Percentiles rank a stretch among this genome's conserved stretches.
Conservation (phyloP, 2,329 filamentous ascomycete genomes). For the Trichoderma sp. region DNA sequence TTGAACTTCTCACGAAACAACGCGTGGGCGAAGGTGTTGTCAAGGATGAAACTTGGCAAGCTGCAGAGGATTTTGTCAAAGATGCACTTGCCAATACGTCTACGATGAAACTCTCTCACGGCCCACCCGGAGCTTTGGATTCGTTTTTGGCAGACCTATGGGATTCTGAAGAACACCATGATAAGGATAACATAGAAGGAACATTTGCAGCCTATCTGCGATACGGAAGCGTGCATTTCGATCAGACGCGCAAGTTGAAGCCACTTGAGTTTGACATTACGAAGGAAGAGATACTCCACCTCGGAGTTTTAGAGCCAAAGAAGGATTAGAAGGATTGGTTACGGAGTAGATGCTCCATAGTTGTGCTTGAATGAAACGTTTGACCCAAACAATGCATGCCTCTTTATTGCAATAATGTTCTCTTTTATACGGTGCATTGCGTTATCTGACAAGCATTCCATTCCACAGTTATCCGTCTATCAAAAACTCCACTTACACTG, state of each 20-base stretch:
- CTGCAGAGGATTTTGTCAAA: constrained; percentile 32
- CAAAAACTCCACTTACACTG: background rate
- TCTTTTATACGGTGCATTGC: background rate
- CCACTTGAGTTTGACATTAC: background rate
- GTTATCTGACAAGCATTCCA: background rate
- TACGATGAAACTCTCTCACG: constrained; percentile 41
- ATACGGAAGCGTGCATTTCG: constrained; percentile 38
- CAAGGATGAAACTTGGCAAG: constrained; percentile 24
- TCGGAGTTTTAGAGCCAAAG: background rate
- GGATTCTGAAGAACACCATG: constrained; percentile 36
- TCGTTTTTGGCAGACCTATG: constrained; percentile 31
- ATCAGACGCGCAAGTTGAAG: constrained; percentile 34
- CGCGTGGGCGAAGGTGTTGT: constrained; percentile 27
- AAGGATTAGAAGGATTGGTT: background rate
- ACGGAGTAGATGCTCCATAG: background rate
- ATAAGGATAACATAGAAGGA: constrained; percentile 33
- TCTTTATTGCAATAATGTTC: background rate
- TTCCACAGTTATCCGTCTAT: background rate
- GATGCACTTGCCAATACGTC: constrained; percentile 34
- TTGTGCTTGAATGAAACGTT: background rate
- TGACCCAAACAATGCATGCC: background rate
- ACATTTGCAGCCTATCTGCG: constrained; percentile 41
- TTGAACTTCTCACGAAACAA: constrained; percentile 27
- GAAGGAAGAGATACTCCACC: background rate
- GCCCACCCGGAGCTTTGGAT: constrained; percentile 29